Base-by-base conservation (phyloP, 192 early-diverging fungal species). In the Coemansia interrupta region DNA sequence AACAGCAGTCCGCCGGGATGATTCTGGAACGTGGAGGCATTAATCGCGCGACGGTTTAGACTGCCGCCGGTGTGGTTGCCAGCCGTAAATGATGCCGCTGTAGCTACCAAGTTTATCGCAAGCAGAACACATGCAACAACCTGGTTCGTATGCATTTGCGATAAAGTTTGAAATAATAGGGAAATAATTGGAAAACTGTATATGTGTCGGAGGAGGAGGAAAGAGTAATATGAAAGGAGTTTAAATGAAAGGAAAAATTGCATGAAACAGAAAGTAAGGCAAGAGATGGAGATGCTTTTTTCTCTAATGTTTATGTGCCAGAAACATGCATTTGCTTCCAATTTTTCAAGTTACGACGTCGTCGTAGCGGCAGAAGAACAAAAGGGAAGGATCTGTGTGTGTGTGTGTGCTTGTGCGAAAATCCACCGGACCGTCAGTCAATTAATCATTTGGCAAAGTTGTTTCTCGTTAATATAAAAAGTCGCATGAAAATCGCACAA, bases 231-330 rank as follows among this genome's bases (percentile, higher is more conserved):
- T 23, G n/a, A 20, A 53, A 19, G 17, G 17, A 56, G 8, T 57
- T 18, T 39, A n/a, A 64, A 40, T 44, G 29, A 54, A 54, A 47
- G 40, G 41, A 48, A 36, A 15, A 18, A 53, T 15, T 20, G 18
- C 5, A 26, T 1, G 2, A 18, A 36, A 20, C 14, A 13, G 5
- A 39, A 47, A 13, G 56, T n/a, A 46, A 54, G 24, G 38, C 5
- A 44, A 58, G 14, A 45, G 48, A 38, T 6, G n/a, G 38, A 50
- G 41, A 14, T 39, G 8, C 17, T 17, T 1, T n/a, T 44, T 48
- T 48, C 14, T 48, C 24, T 4, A 5, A 36, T 36, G 32, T 36
- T 36, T 36, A 11, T 36, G 10, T 8, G 32, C 2, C 32, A 3
- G 32, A 7, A 5, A 36, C 32, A 5, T 7, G 3, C 10, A 7